phyloP scores from a whole-genome alignment of 2,329 filamentous ascomycete species.

The Coniochaeta ligniaria region DNA sequence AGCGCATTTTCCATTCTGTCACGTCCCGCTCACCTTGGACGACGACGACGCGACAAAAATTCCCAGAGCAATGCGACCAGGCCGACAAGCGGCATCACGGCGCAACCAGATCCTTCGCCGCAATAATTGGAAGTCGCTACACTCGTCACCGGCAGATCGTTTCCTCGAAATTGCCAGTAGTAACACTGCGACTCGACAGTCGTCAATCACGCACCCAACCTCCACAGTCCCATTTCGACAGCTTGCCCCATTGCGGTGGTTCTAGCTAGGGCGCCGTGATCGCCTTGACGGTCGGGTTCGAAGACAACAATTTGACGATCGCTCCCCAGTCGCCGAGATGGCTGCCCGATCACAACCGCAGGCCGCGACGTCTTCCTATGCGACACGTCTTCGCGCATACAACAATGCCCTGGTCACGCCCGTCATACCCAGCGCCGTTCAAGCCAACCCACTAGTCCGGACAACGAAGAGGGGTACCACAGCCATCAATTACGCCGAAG shows the following conservation, averaged over 20 bases:
- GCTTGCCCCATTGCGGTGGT: background rate
- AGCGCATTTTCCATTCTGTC: background rate
- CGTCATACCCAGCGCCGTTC: conserved; percentile 63
- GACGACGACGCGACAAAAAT: background rate
- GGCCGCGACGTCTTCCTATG: conserved; percentile 86
- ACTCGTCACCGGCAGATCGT: background rate
- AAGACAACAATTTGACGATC: background rate
- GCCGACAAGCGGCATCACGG: background rate
- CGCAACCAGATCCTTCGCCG: background rate
- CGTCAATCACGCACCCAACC: background rate
- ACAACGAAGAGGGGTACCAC: conserved; percentile 97
- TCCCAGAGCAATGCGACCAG: background rate
- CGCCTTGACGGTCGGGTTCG: background rate
- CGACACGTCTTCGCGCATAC: conserved; percentile 82
- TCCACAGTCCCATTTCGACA: background rate
- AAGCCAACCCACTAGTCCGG: conserved; percentile 61
- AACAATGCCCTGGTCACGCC: conserved; percentile 88
- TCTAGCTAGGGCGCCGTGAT: background rate
- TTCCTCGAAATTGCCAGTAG: background rate
- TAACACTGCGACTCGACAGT: background rate
- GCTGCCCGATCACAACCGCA: conserved; percentile 55
- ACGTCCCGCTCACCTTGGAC: background rate
- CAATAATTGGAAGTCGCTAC: background rate
- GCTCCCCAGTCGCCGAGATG: conserved; percentile 26
- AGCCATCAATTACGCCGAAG: conserved; percentile 96